Conservation (phyloP, 352 stramenopile genomes). For the Phytophthora syringae region DNA sequence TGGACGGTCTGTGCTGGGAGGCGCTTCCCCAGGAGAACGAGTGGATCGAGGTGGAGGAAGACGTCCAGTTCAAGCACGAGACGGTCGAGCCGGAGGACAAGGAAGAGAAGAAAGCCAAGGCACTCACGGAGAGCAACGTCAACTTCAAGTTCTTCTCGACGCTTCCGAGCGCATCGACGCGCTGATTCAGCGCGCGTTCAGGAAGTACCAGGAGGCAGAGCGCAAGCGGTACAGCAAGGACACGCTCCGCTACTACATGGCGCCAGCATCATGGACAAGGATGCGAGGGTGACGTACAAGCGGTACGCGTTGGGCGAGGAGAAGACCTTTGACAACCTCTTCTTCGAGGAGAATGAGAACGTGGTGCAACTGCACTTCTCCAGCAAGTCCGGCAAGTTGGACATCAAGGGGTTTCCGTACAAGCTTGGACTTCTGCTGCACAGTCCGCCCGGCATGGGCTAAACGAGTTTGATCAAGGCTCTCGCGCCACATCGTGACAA, state of each 20-base stretch:
- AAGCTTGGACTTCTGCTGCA: conserved; percentile 90
- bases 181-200: conserved; percentile 43
- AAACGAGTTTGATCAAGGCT: conserved; percentile 92
- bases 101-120: conserved; percentile 33
- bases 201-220: conserved; percentile 42
- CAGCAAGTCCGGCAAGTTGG: conserved; percentile 78
- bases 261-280: conserved; percentile 16
- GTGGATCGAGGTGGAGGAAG: conserved; percentile 51
- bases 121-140: conserved; percentile 28
- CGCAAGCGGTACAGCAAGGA: conserved; percentile 40
- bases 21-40: conserved; percentile 43
- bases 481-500: conserved; percentile 85
- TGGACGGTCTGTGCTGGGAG: conserved; percentile 51
- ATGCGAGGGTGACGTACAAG: conserved; percentile 46
- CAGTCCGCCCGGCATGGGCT: conserved; percentile 88
- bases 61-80: conserved; percentile 38
- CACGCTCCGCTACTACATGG: conserved; percentile 51
- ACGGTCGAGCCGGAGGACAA: conserved; percentile 19
- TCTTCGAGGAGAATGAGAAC: conserved; percentile 84
- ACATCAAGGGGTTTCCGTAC: conserved; percentile 89
- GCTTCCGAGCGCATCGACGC: conserved; percentile 48
- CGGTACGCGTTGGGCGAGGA: conserved; percentile 84
- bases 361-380: conserved; percentile 80
- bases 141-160: conserved; percentile 36
- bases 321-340: conserved; percentile 91